These are phyloP conservation scores for Russula olivacea DNA, from an alignment of 768 basidiomycete species.

Conservation along the genomic window DNA sequence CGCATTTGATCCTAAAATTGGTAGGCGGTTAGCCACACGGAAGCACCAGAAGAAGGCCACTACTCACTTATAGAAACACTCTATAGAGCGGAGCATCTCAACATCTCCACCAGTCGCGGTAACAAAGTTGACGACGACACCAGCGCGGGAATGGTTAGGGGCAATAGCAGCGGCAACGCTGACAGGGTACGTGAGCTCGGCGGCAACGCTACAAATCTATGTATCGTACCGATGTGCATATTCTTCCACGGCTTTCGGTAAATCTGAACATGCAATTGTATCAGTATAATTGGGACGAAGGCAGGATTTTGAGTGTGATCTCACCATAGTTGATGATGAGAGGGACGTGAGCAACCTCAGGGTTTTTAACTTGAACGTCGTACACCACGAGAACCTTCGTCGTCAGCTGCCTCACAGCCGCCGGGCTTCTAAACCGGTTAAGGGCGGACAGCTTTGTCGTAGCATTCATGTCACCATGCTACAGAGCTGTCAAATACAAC, in stretches of 20 bases:
- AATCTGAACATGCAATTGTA: conserved; percentile 42
- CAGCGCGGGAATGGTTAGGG: conserved; percentile 78
- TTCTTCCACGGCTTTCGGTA: conserved; percentile 94
- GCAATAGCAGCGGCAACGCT: conserved; percentile 86
- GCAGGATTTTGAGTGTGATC: conserved; percentile 20
- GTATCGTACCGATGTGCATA: conserved; percentile 81
- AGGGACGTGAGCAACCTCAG: conserved; percentile 85
- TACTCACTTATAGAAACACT: conserved; percentile 92
- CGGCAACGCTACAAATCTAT: conserved; percentile 5
- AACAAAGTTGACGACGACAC: conserved; percentile 93
- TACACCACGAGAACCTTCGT: conserved; percentile 86
- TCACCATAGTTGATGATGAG: conserved; percentile 92
- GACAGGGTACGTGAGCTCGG: conserved; percentile 15
- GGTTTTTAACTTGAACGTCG: conserved; percentile 86
- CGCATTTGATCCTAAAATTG: conserved; percentile 60
- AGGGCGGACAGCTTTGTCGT: conserved; percentile 75
- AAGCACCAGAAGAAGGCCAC: not conserved
- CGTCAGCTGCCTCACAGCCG: conserved; percentile 55
- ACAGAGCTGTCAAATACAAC: conserved; percentile 1
- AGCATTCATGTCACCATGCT: conserved; percentile 94
- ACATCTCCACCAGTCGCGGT: conserved; percentile 97
- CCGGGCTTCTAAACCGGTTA: conserved; percentile 70
- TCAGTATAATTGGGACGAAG: not conserved
- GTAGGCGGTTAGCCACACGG: conserved; percentile 7
- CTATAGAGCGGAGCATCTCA: conserved; percentile 96